Percentiles rank a stretch among this genome's conserved stretches.
Evolutionary conservation across 1,139 yeast species (phyloP).

Genomic region (Trichomonascaceae sp.): DNA sequence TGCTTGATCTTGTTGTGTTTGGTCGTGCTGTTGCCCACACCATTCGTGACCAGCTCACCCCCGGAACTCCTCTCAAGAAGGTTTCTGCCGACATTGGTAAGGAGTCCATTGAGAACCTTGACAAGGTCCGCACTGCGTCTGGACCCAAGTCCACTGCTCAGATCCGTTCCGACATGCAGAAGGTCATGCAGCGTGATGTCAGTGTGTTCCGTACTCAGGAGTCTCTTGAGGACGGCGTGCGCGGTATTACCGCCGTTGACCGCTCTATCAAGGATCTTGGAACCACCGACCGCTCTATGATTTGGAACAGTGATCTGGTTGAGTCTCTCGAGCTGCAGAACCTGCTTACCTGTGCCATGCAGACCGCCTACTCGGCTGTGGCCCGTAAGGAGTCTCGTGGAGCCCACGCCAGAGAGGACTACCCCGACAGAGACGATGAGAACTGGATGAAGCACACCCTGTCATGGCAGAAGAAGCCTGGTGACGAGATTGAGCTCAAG

Average conservation of each 20-base stretch:
- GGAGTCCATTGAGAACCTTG: conserved; percentile 84
- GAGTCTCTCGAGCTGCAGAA: conserved; percentile 95
- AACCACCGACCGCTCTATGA: conserved; percentile 93
- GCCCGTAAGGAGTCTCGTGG: conserved; percentile 97
- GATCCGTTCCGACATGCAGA: conserved; percentile 87
- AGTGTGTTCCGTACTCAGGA: conserved; percentile 95
- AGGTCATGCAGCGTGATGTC: conserved; percentile 92
- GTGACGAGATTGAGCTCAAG: conserved; percentile 59
- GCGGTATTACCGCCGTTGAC: conserved; percentile 65
- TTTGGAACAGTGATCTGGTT: conserved; percentile 92
- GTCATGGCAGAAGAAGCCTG: conserved; percentile 72
- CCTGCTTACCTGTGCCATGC: conserved; percentile 93
- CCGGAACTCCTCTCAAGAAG: conserved; percentile 75
- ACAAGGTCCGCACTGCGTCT: conserved; percentile 68
- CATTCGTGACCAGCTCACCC: conserved; percentile 69
- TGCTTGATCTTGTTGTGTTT: conserved; percentile 90
- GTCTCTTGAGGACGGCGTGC: conserved; percentile 85
- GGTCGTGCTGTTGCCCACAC: conserved; percentile 98
- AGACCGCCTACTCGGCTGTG: conserved; percentile 89
- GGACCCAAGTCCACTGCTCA: conserved; percentile 79
- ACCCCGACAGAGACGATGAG: conserved; percentile 86
- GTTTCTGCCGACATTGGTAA: conserved; percentile 77
- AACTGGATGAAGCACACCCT: conserved; percentile 98
- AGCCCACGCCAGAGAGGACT: conserved; percentile 98
- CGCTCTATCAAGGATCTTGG: conserved; percentile 57